phyloP scores from a whole-genome alignment of 2,329 filamentous ascomycete species.

The Nemania bipapillata region DNA sequence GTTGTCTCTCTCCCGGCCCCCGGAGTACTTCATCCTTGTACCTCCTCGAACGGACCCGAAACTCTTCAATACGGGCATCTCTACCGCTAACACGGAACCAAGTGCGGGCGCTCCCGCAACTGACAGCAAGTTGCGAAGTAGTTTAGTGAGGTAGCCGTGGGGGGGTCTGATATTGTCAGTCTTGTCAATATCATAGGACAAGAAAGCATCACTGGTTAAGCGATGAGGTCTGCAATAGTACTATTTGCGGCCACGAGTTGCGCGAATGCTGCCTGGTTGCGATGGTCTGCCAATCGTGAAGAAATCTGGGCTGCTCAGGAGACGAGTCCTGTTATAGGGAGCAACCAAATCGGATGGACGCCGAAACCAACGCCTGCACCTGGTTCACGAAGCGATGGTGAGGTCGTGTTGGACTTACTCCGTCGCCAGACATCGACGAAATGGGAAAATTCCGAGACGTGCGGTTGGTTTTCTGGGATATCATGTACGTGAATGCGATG shows the following conservation, averaged over 20 bases:
- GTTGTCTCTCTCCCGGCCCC: neutral
- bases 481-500: conserved; percentile 51
- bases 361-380: conserved; percentile 46
- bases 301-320: conserved; percentile 38
- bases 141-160: neutral
- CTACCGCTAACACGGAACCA: conserved; percentile 9
- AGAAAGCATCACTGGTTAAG: neutral
- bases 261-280: conserved; percentile 42
- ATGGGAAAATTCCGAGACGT: conserved; percentile 48
- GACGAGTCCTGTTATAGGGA: conserved; percentile 31
- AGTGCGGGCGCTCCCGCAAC: conserved; percentile 32
- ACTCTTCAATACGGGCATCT: neutral
- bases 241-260: conserved; percentile 36
- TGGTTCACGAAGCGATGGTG: conserved; percentile 33
- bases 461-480: conserved; percentile 46
- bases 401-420: conserved; percentile 40
- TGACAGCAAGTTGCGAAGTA: neutral
- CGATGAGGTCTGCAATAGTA: conserved; percentile 39
- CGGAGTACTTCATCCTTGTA: conserved; percentile 8
- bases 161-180: conserved; percentile 1
- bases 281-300: conserved; percentile 42
- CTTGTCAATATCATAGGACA: neutral
- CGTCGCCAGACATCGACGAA: conserved; percentile 31
- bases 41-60: neutral
- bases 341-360: conserved; percentile 40